A percentile compares a stretch with the other conserved stretches of the same genome.
Evolutionary conservation across 164 flowering plant species (phyloP).

Genomic region (Magnolia changhungtana): DNA sequence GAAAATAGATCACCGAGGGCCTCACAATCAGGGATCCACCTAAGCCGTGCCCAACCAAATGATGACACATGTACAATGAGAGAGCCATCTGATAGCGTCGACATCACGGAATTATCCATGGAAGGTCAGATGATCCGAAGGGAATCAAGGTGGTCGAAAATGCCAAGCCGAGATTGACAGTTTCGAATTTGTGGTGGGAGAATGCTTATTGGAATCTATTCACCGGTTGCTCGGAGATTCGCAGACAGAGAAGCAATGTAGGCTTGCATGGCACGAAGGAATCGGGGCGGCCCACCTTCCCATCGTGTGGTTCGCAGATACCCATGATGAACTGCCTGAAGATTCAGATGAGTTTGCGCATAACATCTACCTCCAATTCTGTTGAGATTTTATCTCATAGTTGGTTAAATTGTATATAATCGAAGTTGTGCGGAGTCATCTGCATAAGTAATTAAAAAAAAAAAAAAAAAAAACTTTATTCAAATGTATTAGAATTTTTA

Average conservation of each 20-base stretch:
- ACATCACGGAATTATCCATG: conserved; percentile 30
- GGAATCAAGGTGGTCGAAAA: conserved; percentile 43
- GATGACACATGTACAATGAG: too few relatives aligned
- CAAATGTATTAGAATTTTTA: too few relatives aligned
- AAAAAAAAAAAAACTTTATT: too few relatives aligned
- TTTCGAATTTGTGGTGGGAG: conserved; percentile 59
- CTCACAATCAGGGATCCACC: too few relatives aligned
- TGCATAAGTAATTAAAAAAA: too few relatives aligned
- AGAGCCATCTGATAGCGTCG: too few relatives aligned
- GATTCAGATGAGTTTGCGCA: conserved; percentile 39
- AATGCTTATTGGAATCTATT: conserved; percentile 59
- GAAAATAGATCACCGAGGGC: too few relatives aligned
- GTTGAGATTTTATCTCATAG: not conserved
- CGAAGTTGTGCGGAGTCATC: too few relatives aligned
- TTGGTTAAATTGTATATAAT: not conserved
- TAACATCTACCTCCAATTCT: conserved; percentile 52
- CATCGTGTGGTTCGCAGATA: conserved; percentile 41
- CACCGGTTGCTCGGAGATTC: conserved; percentile 54
- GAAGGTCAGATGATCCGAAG: conserved; percentile 30
- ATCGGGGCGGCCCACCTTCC: conserved; percentile 49
- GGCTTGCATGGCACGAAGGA: conserved; percentile 59
- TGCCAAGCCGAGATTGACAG: conserved; percentile 37
- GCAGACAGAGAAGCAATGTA: conserved; percentile 49
- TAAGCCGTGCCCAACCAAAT: too few relatives aligned
- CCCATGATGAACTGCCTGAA: conserved; percentile 50